Percentiles rank a stretch among this genome's conserved stretches.
Conservation (phyloP, 225 moss, liverwort and hornwort genomes). For the Pseudisothecium myosuroides region DNA sequence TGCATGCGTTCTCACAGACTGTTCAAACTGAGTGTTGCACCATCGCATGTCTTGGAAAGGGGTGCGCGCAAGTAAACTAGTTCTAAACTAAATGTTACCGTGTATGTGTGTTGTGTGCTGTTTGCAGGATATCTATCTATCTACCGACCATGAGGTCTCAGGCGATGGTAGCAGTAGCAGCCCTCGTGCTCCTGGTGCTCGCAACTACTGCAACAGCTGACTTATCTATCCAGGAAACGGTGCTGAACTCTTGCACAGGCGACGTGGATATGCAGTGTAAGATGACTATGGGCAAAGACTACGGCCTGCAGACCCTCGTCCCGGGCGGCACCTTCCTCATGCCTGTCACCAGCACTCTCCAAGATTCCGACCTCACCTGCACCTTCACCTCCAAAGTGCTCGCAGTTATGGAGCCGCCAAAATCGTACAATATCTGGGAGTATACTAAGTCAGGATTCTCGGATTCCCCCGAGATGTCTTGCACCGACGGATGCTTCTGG, state of each 20-base stretch:
- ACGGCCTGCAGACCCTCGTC: neutral
- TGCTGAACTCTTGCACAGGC: neutral
- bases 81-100: neutral
- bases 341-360: neutral
- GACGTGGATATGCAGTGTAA: neutral
- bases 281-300: neutral
- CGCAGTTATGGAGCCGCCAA: neutral
- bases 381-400: neutral
- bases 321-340: neutral
- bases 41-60: neutral
- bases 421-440: conserved; percentile 8
- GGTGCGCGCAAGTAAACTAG: neutral
- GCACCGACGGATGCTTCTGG: conserved; percentile 16
- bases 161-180: neutral
- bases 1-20: neutral
- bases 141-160: neutral
- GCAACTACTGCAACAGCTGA: neutral
- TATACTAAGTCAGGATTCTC: conserved; percentile 9
- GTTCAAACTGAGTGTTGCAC: neutral
- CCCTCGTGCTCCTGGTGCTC: neutral
- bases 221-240: neutral
- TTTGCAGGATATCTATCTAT: neutral
- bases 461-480: conserved; percentile 15
- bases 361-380: conserved; percentile 5
- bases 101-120: neutral